Evolutionary conservation across 148 eudicot species (phyloP).

Genomic region (Cornus florida): DNA sequence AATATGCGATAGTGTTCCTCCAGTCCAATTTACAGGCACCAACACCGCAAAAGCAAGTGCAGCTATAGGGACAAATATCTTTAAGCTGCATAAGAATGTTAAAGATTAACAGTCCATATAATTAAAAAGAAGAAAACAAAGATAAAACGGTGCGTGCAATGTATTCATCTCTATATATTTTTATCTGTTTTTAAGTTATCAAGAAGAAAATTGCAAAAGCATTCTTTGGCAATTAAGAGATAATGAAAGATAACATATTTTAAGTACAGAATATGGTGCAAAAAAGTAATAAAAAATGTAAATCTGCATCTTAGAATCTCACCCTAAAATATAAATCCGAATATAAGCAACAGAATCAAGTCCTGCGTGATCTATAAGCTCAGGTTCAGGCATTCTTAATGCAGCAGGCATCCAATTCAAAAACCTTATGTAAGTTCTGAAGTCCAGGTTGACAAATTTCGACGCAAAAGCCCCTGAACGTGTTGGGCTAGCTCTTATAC

Average conservation of each 20-base stretch:
- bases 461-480: conserved; percentile 47
- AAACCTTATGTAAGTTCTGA: conserved; percentile 67
- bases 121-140: not conserved
- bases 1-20: conserved; percentile 46
- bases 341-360: conserved; percentile 93
- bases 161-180: not conserved
- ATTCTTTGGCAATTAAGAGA: not conserved
- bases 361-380: conserved; percentile 96
- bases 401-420: conserved; percentile 98
- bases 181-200: not conserved
- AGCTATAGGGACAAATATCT: conserved; percentile 91
- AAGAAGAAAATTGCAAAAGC: not conserved
- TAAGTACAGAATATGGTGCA: not conserved
- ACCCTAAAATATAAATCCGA: conserved; percentile 95
- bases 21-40: conserved; percentile 93
- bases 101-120: not conserved
- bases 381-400: conserved; percentile 93
- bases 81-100: conserved; percentile 63
- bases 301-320: conserved; percentile 21
- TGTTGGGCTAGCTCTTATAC: conserved; percentile 73
- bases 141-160: not conserved
- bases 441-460: conserved; percentile 77
- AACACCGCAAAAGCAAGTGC: conserved; percentile 73
- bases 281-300: not conserved
- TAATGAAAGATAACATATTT: too few species aligned